Conservation (phyloP, 2,329 filamentous ascomycete species). For the Truncatella angustata region DNA sequence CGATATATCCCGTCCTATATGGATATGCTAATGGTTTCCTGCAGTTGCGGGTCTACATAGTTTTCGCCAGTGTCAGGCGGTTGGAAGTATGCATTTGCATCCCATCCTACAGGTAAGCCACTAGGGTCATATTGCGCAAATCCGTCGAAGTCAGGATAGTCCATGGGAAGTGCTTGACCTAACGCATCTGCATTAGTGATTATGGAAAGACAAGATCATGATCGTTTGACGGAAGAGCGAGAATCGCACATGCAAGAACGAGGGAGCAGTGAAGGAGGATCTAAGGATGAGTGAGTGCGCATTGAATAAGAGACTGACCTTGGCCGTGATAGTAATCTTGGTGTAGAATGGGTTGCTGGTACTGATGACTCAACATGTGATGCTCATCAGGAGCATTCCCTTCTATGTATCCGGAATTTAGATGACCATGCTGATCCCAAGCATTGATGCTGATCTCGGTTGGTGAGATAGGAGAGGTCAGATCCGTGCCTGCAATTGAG, state of each 20-base stretch:
- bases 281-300: not conserved
- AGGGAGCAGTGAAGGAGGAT: not conserved
- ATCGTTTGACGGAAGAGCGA: not conserved
- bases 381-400: not conserved
- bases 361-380: conserved; percentile 7
- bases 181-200: conserved; percentile 13
- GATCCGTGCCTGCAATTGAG: conserved; percentile 21
- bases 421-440: not conserved
- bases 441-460: conserved; percentile 20
- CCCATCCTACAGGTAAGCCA: not conserved
- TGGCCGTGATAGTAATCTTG: conserved; percentile 20
- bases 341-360: conserved; percentile 8
- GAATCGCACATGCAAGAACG: not conserved
- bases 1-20: conserved; percentile 31
- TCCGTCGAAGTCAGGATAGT: conserved; percentile 33
- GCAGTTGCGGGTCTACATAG: conserved; percentile 17
- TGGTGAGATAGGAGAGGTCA: conserved; percentile 28
- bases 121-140: conserved; percentile 31
- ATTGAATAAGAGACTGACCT: conserved; percentile 14
- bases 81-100: conserved; percentile 21
- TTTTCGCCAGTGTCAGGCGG: conserved; percentile 20
- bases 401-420: not conserved
- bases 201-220: not conserved
- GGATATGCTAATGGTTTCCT: conserved; percentile 29
- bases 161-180: conserved; percentile 14